Base-by-base conservation (phyloP, 202 grass and related monocot genomes). In the Setaria italica region DNA sequence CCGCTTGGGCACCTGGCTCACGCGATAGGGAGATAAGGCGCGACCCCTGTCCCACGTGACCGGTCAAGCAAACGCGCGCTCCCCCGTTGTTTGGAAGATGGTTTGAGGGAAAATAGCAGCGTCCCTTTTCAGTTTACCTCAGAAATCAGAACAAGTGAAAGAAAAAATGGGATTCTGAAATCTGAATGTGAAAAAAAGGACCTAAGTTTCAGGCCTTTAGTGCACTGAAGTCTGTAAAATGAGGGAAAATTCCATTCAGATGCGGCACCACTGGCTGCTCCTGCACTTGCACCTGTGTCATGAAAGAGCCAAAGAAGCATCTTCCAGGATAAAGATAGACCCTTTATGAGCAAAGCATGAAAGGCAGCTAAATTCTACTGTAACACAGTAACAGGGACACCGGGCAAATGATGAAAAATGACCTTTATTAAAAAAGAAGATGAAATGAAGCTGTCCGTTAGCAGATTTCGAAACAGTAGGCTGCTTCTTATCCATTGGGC, bases 321-420 rank as follows among this genome's bases (percentile, higher is more conserved):
- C 20, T 42, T 34, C 74, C 68, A 51, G n/a, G 19, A 66, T 25
- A 57, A 39, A 66, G 17, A 60, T 35, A 4, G 20, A 49, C 4
- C 59, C 66, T 46, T 34, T 35, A 21, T 35, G 25, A 68, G 43
- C 21, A 82, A 57, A 62, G 71, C 37, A 70, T 13, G 70, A 49
- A 49, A 79, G 37, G 29, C 9, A 59, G 35, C 34, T 35, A 35
- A 33, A 11, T 81, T 66, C 15, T 42, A 69, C 51, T 42, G 19
- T 39, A 39, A 41, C 2, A 46, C 43, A 46, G 43, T 7, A 9
- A 70, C 30, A 70, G n/a, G 29, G 62, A 25, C 21, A 81, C 39
- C 25, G 25, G 25, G 25, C 25, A 25, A 25, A 25, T 25, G 25
- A 25, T 25, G 25, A 25, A 25, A 25, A 25, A 25, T 25, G 25